Percentiles rank a stretch among this genome's conserved stretches.
These are phyloP conservation scores for Hydrangea macrophylla DNA, from an alignment of 148 eudicot genomes.

Conservation along the genomic window DNA sequence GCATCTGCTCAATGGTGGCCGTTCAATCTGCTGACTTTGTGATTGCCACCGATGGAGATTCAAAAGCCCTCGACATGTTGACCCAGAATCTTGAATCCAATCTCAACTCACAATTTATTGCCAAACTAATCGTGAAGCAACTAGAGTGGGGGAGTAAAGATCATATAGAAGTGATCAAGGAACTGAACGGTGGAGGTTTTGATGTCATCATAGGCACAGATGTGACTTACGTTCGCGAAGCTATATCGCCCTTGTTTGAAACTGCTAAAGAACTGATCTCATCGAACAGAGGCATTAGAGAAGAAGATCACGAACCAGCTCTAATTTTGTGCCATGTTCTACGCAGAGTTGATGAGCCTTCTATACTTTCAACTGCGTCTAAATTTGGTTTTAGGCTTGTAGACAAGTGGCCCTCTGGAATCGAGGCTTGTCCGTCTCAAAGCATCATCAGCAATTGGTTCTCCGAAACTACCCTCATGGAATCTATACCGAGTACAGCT, in stretches of 20 bases:
- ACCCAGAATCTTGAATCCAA: constrained; percentile 51
- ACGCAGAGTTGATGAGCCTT: constrained; percentile 82
- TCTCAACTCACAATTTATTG: constrained; percentile 26
- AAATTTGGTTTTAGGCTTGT: constrained; percentile 59
- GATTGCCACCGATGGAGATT: constrained; percentile 83
- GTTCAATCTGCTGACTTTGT: constrained; percentile 61
- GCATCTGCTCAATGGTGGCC: constrained; percentile 84
- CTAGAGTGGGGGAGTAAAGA: constrained; percentile 73
- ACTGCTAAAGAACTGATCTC: constrained; percentile 70
- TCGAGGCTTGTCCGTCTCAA: constrained; percentile 2
- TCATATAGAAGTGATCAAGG: constrained; percentile 52
- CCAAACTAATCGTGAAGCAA: constrained; percentile 32
- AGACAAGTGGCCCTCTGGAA: constrained; percentile 69
- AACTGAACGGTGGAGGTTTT: constrained; percentile 47
- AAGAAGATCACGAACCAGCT: constrained; percentile 30
- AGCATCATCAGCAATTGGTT: constrained; percentile 56
- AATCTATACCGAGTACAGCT: constrained; percentile 50
- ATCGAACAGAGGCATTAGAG: not conserved
- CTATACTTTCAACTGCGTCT: constrained; percentile 69
- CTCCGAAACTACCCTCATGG: constrained; percentile 19
- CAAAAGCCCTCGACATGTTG: constrained; percentile 50
- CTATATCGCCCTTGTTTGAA: constrained; percentile 70
- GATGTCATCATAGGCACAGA: constrained; percentile 88
- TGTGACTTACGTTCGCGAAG: constrained; percentile 69
- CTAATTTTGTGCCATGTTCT: constrained; percentile 75